Evolutionary conservation across 176 grass and related monocot genomes (phyloP).

Genomic region (Poa annua): DNA sequence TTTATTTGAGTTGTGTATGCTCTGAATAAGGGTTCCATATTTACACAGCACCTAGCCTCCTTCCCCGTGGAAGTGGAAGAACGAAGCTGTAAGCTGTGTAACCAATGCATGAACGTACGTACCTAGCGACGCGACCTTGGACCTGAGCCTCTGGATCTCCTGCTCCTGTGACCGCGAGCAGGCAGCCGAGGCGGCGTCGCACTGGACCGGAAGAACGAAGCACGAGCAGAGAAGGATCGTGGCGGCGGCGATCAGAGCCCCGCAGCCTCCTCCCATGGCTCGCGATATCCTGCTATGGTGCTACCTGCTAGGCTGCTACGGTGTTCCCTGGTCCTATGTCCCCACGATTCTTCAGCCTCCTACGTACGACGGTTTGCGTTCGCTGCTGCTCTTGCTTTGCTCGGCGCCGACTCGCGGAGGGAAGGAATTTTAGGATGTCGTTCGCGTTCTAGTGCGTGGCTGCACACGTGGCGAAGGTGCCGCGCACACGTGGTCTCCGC

Average conservation of each 20-base stretch:
- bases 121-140: slow-evolving; percentile 62
- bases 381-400: no score
- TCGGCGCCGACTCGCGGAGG: no score
- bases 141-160: slow-evolving; percentile 57
- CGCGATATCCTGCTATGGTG: not conserved
- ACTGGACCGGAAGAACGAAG: not conserved
- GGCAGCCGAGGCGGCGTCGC: not conserved
- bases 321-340: no score
- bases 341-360: not conserved
- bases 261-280: not conserved
- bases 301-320: not conserved
- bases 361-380: no score
- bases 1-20: not conserved
- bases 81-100: no score
- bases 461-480: slow-evolving; percentile 14
- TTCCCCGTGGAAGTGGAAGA: not conserved
- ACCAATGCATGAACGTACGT: no score
- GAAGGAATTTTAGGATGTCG: no score
- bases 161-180: slow-evolving; percentile 13
- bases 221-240: slow-evolving; percentile 28
- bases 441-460: not conserved
- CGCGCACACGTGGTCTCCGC: slow-evolving; percentile 2
- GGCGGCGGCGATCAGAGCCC: not conserved
- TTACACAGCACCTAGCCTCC: not conserved
- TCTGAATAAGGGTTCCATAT: not conserved